Base-by-base conservation (phyloP, 352 stramenopile genomes). In the Phytophthora foliorum region DNA sequence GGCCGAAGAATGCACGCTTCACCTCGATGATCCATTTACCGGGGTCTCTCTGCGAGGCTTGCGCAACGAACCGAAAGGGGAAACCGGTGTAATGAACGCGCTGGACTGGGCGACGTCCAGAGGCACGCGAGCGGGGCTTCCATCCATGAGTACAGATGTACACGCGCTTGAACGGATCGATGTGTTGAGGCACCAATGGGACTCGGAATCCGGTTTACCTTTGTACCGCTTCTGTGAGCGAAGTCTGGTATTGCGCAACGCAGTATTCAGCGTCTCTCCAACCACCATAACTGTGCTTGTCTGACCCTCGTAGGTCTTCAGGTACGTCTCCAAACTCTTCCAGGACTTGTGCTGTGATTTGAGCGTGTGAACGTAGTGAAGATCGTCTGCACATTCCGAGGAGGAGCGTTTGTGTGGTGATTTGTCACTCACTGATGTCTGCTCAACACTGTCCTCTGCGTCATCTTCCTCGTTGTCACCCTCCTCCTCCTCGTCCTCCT, bases 111-210 rank as follows among this genome's bases (percentile, higher is more conserved):
- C 46, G 25, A 1, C 11, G 4, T 4, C 46, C 57, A 21, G 29
- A 51, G 0, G 58, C 58, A 2, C 27, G 49, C 6, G 44, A 17
- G 3, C 48, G 36, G 4, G 10, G 1, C 21, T 67, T 67, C 50
- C 50, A 67, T 0, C 39, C 59, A 22, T 67, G 59, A 9, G 41
- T 54, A 21, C 59, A 67, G 14, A 67, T 60, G 31, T 67, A 60
- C 17, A 55, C 31, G 0, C 38, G 32, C 50, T 67, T 25, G 21
- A 42, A 67, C 2, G 49, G 59, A 16, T 67, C 59, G 10, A 39
- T 8, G 1, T 58, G 2, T 24, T 67, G 34, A 1, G 57, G 57
- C 2, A 65, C 19, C 1, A 65, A 25, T 1, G 57, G 36, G 7
- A 52, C 3, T 52, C 57, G 17, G 29, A 46, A 1, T 19, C 1